Evolutionary conservation across 768 basidiomycete genomes (phyloP).

Genomic region (Neoboletus subvelutipes): DNA sequence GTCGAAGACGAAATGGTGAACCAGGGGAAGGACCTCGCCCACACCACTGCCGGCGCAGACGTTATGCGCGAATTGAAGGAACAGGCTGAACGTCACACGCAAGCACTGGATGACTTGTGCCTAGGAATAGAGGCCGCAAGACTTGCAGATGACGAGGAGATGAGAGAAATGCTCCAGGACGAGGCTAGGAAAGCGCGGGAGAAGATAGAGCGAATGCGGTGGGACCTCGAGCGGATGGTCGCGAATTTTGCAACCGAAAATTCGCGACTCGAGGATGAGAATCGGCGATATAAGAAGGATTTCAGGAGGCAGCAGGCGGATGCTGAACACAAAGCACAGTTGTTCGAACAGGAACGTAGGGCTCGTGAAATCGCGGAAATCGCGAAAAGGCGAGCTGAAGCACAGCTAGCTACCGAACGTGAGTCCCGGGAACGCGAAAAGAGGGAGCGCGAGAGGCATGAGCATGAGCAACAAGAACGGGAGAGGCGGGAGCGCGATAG

Average conservation of each 20-base stretch:
- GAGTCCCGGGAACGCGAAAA: conserved; percentile 10
- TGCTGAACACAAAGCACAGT: conserved; percentile 15
- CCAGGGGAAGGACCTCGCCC: conserved; percentile 43
- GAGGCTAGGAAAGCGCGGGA: conserved; percentile 42
- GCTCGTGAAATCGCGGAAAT: conserved; percentile 27
- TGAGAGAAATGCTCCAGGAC: conserved; percentile 39
- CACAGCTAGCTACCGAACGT: conserved; percentile 19
- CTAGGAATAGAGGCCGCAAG: conserved; percentile 47
- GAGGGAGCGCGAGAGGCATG: neutral
- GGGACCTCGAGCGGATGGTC: conserved; percentile 40
- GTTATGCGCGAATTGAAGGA: conserved; percentile 49
- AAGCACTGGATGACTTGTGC: conserved; percentile 46
- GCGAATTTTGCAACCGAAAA: conserved; percentile 39
- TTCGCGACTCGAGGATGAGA: conserved; percentile 28
- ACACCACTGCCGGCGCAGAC: conserved; percentile 53
- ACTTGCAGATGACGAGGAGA: conserved; percentile 44
- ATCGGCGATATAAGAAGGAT: conserved; percentile 20
- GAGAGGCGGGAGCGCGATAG: neutral
- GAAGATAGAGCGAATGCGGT: conserved; percentile 42
- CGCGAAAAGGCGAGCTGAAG: conserved; percentile 15
- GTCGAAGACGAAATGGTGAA: conserved; percentile 58
- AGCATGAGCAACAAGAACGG: neutral
- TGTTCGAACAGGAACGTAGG: conserved; percentile 27
- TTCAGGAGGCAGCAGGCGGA: conserved; percentile 21
- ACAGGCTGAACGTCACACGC: conserved; percentile 42